Evolutionary conservation across 169 alveolate species (phyloP).

Genomic region (Plasmodium fragile): DNA sequence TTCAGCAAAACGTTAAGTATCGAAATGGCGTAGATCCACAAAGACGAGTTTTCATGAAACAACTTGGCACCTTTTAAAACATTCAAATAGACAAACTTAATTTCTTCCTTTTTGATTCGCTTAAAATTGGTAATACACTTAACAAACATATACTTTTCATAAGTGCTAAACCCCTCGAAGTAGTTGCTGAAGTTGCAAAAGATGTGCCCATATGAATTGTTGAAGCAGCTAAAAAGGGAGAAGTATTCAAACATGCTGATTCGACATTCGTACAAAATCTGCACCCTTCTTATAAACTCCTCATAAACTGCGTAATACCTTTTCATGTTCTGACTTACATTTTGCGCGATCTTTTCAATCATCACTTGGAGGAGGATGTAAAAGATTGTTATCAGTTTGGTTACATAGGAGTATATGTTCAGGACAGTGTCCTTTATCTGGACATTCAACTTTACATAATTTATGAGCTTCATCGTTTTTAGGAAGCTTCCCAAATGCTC

Average conservation of each 20-base stretch:
- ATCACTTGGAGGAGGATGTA: constrained; percentile 51
- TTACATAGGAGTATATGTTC: constrained; percentile 52
- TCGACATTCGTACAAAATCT: constrained; percentile 65
- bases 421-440: constrained; percentile 34
- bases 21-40: constrained; percentile 71
- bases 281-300: constrained; percentile 20
- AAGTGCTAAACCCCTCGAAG: constrained; percentile 57
- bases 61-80: constrained; percentile 22
- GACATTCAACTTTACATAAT: constrained; percentile 65
- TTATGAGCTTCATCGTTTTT: constrained; percentile 71
- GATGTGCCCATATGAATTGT: constrained; percentile 65
- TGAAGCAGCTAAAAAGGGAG: constrained; percentile 26
- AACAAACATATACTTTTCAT: constrained; percentile 71
- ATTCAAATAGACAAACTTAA: constrained; percentile 58
- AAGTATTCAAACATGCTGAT: constrained; percentile 49
- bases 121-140: constrained; percentile 54
- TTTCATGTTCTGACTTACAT: constrained; percentile 18
- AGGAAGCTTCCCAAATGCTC: constrained; percentile 20
- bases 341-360: constrained; percentile 17
- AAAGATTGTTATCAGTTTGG: constrained; percentile 44
- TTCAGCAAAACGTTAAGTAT: constrained; percentile 68
- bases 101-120: constrained; percentile 76
- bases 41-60: constrained; percentile 58
- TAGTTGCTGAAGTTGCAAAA: constrained; percentile 55
- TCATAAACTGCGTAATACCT: constrained; percentile 45